phyloP scores from a whole-genome alignment of 306 rosid species.

The Trifolium dubium region DNA sequence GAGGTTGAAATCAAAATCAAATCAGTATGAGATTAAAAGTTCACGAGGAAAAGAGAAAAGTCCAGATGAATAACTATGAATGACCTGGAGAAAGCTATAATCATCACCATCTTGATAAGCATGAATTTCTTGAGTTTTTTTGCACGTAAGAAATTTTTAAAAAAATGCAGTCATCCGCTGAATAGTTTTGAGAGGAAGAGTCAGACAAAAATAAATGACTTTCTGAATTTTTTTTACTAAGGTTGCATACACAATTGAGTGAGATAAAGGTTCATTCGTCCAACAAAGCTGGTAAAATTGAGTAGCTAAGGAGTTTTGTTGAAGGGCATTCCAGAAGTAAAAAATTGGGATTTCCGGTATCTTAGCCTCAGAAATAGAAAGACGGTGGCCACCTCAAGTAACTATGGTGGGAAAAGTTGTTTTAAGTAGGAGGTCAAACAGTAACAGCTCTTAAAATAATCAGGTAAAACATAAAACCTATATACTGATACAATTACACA shows the following conservation, averaged over 20 bases:
- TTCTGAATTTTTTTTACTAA: not conserved
- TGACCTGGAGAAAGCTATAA: constrained; percentile 4
- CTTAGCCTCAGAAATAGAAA: not conserved
- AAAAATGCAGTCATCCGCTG: not conserved
- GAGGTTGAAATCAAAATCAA: not conserved
- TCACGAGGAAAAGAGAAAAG: constrained; percentile 6
- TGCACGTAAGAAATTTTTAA: not conserved
- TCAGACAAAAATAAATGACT: not conserved
- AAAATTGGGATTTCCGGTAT: constrained; percentile 6
- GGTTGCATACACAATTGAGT: constrained; percentile 9
- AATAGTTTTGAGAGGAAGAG: constrained; percentile 15
- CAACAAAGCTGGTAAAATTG: constrained; percentile 19
- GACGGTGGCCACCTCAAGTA: not conserved
- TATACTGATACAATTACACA: not conserved
- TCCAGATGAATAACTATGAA: constrained; percentile 20
- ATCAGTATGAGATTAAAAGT: not conserved
- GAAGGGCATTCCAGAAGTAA: not conserved
- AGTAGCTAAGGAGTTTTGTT: not conserved
- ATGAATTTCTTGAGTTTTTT: no score
- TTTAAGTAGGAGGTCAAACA: constrained; percentile 28
- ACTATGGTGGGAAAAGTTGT: not conserved
- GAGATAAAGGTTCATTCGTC: constrained; percentile 17
- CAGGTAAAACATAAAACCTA: constrained; percentile 14
- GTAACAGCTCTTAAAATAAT: constrained; percentile 13
- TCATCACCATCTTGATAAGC: not conserved